phyloP scores from a whole-genome alignment of 768 basidiomycete species.

The Agaricus bisporus region DNA sequence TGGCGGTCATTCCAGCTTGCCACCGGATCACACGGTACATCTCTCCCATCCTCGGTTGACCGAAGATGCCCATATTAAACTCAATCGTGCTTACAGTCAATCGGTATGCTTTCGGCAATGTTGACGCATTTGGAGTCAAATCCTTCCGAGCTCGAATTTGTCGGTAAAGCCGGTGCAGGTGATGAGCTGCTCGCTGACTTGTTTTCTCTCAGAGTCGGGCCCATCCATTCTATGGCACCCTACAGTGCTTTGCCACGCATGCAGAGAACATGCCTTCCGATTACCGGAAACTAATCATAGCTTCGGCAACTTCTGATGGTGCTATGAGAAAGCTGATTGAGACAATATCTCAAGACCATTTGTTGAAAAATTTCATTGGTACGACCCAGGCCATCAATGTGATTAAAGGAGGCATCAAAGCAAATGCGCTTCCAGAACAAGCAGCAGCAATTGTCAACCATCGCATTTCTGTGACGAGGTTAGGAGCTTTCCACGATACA shows the following conservation, averaged over 20 bases:
- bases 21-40: slow-evolving; percentile 71
- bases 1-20: slow-evolving; percentile 85
- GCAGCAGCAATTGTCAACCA: slow-evolving; percentile 69
- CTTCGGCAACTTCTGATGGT: slow-evolving; percentile 40
- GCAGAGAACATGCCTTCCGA: slow-evolving; percentile 44
- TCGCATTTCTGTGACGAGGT: slow-evolving; percentile 60
- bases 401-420: slow-evolving; percentile 61
- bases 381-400: slow-evolving; percentile 81
- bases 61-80: neutral
- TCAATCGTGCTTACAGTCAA: slow-evolving; percentile 39
- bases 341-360: slow-evolving; percentile 31
- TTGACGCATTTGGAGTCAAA: slow-evolving; percentile 65
- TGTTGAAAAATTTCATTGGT: slow-evolving; percentile 42
- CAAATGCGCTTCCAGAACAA: slow-evolving; percentile 75
- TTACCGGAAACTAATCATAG: slow-evolving; percentile 41
- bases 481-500: slow-evolving; percentile 8
- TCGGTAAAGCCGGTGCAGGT: slow-evolving; percentile 17
- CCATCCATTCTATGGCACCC: slow-evolving; percentile 50
- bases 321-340: slow-evolving; percentile 48
- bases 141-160: slow-evolving; percentile 49
- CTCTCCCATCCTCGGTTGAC: neutral
- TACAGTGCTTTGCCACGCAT: slow-evolving; percentile 65
- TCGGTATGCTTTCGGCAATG: slow-evolving; percentile 72
- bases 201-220: slow-evolving; percentile 34
- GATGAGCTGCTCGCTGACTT: neutral